Base-by-base conservation (phyloP, 1,139 yeast species). In the Hyphopichia pseudoburtonii region DNA sequence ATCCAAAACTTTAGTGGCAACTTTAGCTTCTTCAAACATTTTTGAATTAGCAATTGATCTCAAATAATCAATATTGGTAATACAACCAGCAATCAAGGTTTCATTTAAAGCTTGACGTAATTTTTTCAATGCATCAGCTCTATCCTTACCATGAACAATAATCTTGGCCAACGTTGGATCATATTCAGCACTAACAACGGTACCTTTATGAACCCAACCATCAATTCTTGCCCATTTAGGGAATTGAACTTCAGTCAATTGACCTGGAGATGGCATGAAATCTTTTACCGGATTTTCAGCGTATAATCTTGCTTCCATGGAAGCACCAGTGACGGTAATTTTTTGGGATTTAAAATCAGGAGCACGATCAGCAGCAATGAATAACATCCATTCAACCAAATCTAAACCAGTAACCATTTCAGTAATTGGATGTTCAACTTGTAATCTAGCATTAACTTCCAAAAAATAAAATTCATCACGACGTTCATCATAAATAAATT, bases 141-240 rank as follows among this genome's bases (percentile, higher is more conserved):
- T 80, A 57, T 87, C 90, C 42, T 75, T 78, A 34, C 97, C 98
- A 52, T 88, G 90, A 32, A 92, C 97, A 64, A 92, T 90, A 52
- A 92, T 89, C 64, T 92, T 92, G 34, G 97, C 97, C 48, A 92
- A 72, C 8, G 97, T 89, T 34, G 98, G 97, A 64, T 92, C 98
- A 58, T 88, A 92, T 62, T 90, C 97, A 14, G 96, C 89, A 38
- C 95, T 83, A 42, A 92, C 70, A 31, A 75, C 80, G n/a, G 96
- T 83, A 47, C 98, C 98, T 48, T 86, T 86, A 43, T 78, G 70
- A 33, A 88, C 89, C 97, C 97, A 90, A 12, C 94, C 85, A 58
- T 92, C 98, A 44, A 89, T 78, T 64, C 97, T 82, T 7, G 96
- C 96, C 84, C 88, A 83, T 27, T 69, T 64, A 9, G 97, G 97